A percentile compares a stretch with the other conserved stretches of the same genome.
phyloP scores from a whole-genome alignment of 371 early-diverging fungal species.

The Apophysomyces ossiformis region DNA sequence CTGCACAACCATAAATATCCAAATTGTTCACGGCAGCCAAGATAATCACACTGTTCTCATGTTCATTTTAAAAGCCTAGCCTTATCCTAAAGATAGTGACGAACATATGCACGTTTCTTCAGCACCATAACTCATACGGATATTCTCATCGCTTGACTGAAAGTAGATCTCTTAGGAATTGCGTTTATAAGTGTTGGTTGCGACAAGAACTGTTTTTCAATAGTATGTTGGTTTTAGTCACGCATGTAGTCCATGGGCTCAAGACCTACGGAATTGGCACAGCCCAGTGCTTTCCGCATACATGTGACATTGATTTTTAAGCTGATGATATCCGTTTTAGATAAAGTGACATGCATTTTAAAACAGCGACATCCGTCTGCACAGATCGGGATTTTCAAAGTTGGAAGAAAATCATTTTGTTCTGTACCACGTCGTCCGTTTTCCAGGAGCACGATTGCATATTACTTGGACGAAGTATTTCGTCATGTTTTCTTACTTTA shows the following conservation, averaged over 20 bases:
- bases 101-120: constrained; percentile 13
- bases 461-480: too few relatives aligned
- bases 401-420: too few relatives aligned
- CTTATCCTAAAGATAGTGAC: background rate
- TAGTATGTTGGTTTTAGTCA: background rate
- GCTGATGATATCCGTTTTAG: too few relatives aligned
- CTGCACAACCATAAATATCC: constrained; percentile 20
- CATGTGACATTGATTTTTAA: too few relatives aligned
- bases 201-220: background rate
- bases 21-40: constrained; percentile 21
- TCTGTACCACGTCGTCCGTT: too few relatives aligned
- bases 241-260: background rate
- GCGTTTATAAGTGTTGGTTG: background rate
- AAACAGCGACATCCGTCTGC: too few relatives aligned
- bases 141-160: background rate
- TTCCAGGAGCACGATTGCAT: too few relatives aligned
- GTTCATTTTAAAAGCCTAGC: too few relatives aligned
- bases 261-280: background rate
- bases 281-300: too few relatives aligned
- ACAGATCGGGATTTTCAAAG: too few relatives aligned
- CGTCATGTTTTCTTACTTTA: too few relatives aligned
- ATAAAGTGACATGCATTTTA: too few relatives aligned
- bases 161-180: background rate
- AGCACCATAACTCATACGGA: constrained; percentile 17
- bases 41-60: constrained; percentile 14